A percentile compares a stretch with the other conserved stretches of the same genome.
These are phyloP conservation scores for Flaveria brownii DNA, from an alignment of 129 eudicot species.

Conservation along the genomic window DNA sequence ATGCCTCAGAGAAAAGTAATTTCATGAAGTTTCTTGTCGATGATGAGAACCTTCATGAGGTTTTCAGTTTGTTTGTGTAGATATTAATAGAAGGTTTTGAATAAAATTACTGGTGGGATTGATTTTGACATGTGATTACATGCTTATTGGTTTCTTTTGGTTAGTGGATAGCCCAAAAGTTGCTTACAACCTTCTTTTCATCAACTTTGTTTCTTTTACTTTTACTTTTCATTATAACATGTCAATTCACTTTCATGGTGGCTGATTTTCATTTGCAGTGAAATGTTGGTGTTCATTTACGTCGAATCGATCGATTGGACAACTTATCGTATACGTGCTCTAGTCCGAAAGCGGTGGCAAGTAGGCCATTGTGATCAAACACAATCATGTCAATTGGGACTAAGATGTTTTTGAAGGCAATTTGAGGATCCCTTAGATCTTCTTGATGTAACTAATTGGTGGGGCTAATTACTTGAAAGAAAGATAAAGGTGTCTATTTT, in stretches of 20 bases:
- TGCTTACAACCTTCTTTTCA: constrained; percentile 31
- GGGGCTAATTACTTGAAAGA: constrained; percentile 25
- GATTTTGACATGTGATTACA: neutral
- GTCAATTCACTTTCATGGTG: constrained; percentile 37
- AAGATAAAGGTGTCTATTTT: constrained; percentile 6
- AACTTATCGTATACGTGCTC: constrained; percentile 1
- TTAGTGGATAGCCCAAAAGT: constrained; percentile 22
- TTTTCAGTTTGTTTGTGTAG: neutral
- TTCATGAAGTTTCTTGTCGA: neutral
- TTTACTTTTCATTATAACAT: constrained; percentile 30
- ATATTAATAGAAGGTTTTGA: neutral
- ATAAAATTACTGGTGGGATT: neutral
- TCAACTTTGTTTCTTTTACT: constrained; percentile 40
- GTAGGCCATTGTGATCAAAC: constrained; percentile 10
- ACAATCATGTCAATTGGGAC: constrained; percentile 13
- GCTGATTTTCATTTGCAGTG: constrained; percentile 34
- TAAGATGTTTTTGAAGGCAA: constrained; percentile 17
- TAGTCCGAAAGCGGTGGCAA: neutral
- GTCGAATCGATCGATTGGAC: constrained; percentile 1
- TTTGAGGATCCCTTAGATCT: constrained; percentile 5
- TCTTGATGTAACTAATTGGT: constrained; percentile 29
- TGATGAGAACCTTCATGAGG: neutral
- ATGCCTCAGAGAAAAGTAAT: neutral
- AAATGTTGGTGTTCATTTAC: neutral
- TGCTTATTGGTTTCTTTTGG: neutral